phyloP scores from a whole-genome alignment of 352 stramenopile species.

The Pythium pectinolyticum region DNA sequence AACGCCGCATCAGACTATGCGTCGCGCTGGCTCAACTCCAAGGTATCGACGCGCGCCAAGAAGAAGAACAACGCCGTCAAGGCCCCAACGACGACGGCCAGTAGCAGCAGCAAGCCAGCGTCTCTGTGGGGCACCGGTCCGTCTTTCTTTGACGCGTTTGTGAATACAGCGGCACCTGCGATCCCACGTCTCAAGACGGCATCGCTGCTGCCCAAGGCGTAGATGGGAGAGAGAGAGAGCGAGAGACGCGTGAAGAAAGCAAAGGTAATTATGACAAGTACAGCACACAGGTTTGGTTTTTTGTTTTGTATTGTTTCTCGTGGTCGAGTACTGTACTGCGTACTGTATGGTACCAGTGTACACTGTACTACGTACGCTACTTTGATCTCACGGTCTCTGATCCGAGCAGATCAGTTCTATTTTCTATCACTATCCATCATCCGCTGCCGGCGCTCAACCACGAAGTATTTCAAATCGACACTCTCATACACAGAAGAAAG shows the following conservation, averaged over 20 bases:
- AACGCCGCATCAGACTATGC: constrained; percentile 29
- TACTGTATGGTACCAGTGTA: no score
- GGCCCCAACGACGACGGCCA: not conserved
- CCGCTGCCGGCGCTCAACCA: no score
- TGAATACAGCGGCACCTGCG: constrained; percentile 43
- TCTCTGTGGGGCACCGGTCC: constrained; percentile 25
- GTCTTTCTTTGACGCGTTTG: constrained; percentile 76
- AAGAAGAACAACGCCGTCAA: constrained; percentile 32
- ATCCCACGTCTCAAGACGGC: constrained; percentile 58
- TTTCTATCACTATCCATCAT: no score
- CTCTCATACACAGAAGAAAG: no score
- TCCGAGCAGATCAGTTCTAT: no score
- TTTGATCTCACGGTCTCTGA: no score
- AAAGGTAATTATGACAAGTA: not conserved
- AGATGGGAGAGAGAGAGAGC: not conserved
- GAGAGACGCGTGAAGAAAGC: not conserved
- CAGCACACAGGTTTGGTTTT: no score
- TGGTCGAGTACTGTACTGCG: no score
- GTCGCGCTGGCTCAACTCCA: constrained; percentile 43
- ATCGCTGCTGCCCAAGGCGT: constrained; percentile 10
- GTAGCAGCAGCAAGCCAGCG: no score
- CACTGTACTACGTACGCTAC: no score
- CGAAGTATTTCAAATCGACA: no score
- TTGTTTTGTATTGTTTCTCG: not conserved
- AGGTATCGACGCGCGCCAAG: constrained; percentile 37